Conservation (phyloP, 1,284 basidiomycete genomes). For the Trametes polyzona region DNA sequence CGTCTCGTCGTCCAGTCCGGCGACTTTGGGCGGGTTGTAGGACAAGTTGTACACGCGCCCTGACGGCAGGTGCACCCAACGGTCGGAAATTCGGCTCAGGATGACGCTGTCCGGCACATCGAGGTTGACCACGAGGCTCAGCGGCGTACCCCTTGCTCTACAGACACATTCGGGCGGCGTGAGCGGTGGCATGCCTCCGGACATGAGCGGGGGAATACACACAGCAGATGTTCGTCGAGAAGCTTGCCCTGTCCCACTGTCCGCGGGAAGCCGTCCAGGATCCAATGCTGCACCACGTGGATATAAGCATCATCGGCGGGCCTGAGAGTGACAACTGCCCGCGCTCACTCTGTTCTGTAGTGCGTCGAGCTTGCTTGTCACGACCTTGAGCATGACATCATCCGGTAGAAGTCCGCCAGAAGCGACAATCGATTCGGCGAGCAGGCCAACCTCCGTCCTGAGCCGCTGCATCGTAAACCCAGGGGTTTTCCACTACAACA, state of each 20-base stretch:
- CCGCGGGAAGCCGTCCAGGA: constrained; percentile 95
- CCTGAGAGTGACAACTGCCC: neutral
- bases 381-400: constrained; percentile 75
- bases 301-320: constrained; percentile 1
- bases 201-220: constrained; percentile 23
- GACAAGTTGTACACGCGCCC: constrained; percentile 94
- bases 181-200: neutral
- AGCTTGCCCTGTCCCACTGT: constrained; percentile 89
- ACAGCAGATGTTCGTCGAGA: constrained; percentile 78
- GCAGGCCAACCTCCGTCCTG: constrained; percentile 70
- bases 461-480: neutral
- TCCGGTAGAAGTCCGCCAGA: constrained; percentile 78
- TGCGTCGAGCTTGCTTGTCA: constrained; percentile 71
- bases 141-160: constrained; percentile 60
- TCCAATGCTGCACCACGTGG: constrained; percentile 69
- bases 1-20: constrained; percentile 90
- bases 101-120: constrained; percentile 93
- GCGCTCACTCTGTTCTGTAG: constrained; percentile 62
- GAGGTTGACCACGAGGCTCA: constrained; percentile 90
- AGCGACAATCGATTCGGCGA: constrained; percentile 79
- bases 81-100: constrained; percentile 87
- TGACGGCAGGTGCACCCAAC: constrained; percentile 93
- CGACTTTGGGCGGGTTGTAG: constrained; percentile 87
- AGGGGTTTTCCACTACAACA: too few species aligned
- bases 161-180: neutral